phyloP scores from a whole-genome alignment of 768 basidiomycete genomes.

The Paxillus involutus region DNA sequence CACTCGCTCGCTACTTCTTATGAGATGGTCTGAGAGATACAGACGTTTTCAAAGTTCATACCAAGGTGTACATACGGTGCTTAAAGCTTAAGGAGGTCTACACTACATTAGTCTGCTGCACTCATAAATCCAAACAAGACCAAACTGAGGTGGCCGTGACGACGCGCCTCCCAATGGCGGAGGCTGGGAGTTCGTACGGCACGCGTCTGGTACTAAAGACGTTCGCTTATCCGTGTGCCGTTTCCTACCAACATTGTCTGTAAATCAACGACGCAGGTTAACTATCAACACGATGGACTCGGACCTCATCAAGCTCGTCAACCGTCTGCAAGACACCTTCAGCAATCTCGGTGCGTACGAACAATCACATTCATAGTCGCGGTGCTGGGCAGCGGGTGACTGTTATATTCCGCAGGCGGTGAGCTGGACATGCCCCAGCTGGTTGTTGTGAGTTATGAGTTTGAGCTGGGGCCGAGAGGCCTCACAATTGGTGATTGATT shows the following conservation, averaged over 20 bases:
- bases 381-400: constrained; percentile 5
- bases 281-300: constrained; percentile 69
- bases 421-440: constrained; percentile 93
- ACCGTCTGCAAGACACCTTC: constrained; percentile 93
- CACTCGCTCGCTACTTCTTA: not conserved
- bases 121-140: constrained; percentile 27
- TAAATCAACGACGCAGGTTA: not conserved
- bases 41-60: no score
- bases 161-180: constrained; percentile 25
- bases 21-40: no score
- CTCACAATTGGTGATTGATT: not conserved
- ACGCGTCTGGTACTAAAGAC: constrained; percentile 17
- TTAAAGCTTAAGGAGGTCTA: no score
- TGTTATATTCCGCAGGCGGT: constrained; percentile 52
- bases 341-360: constrained; percentile 71
- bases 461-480: not conserved
- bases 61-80: no score
- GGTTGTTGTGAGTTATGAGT: constrained; percentile 64
- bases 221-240: not conserved
- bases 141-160: constrained; percentile 21
- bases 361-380: not conserved
- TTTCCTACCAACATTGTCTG: constrained; percentile 6
- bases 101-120: not conserved
- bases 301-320: constrained; percentile 91
- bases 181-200: constrained; percentile 4